Evolutionary conservation across 345 rosid species (phyloP).

Genomic region (Eucalyptus virginea): DNA sequence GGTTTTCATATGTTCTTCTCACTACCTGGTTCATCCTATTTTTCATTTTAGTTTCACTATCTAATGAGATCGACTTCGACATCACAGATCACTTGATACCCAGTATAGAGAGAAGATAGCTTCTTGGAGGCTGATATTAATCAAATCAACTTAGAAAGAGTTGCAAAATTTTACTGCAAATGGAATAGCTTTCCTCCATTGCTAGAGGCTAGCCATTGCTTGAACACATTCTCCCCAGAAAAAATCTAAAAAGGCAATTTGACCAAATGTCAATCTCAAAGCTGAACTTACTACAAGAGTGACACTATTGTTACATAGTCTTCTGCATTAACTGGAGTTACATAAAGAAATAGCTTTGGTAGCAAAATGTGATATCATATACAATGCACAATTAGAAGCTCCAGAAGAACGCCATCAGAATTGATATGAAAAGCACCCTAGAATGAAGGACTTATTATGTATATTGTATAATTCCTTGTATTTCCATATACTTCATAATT

Average conservation of each 20-base stretch:
- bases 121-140: background rate
- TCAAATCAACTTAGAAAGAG: background rate
- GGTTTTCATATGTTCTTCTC: background rate
- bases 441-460: background rate
- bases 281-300: background rate
- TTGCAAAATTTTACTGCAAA: background rate
- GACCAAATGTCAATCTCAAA: background rate
- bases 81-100: background rate
- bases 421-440: background rate
- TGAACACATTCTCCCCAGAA: background rate
- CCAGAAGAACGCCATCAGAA: background rate
- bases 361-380: background rate
- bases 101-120: background rate
- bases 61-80: background rate
- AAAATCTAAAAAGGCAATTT: background rate
- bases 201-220: background rate
- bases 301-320: background rate
- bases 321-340: background rate
- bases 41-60: background rate
- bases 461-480: background rate
- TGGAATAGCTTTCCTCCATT: background rate
- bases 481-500: background rate
- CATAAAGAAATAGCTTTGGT: background rate
- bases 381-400: background rate
- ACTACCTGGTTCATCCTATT: background rate